Evolutionary conservation across 2,329 filamentous ascomycete genomes (phyloP).

Genomic region (Fusarium annulatum): DNA sequence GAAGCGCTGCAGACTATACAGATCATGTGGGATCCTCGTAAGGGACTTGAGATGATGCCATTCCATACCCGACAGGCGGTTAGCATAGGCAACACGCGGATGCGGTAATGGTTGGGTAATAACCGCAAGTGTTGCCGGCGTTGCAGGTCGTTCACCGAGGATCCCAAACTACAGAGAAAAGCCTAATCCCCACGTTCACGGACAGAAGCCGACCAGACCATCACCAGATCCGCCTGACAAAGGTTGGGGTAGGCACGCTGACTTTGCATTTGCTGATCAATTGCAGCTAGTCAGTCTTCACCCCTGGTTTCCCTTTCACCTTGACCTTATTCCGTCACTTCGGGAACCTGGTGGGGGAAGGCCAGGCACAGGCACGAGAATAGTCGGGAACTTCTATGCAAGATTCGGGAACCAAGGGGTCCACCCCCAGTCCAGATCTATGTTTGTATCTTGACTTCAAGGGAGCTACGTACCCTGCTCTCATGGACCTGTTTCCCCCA

Average conservation of each 20-base stretch:
- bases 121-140: slow-evolving; percentile 17
- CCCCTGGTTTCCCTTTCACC: slow-evolving; percentile 20
- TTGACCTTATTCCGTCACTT: slow-evolving; percentile 21
- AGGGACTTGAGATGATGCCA: slow-evolving; percentile 21
- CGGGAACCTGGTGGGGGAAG: slow-evolving; percentile 2
- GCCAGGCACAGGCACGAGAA: slow-evolving; percentile 32
- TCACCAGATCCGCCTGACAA: slow-evolving; percentile 19
- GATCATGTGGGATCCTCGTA: slow-evolving; percentile 38
- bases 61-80: slow-evolving; percentile 31
- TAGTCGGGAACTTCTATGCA: slow-evolving; percentile 27
- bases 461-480: slow-evolving; percentile 2
- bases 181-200: slow-evolving; percentile 14
- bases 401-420: slow-evolving; percentile 37
- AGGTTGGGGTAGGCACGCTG: slow-evolving; percentile 7
- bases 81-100: slow-evolving; percentile 44
- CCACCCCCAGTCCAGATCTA: slow-evolving; percentile 38
- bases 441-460: slow-evolving; percentile 18
- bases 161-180: not conserved
- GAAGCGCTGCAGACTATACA: slow-evolving; percentile 36
- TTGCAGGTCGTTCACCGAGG: slow-evolving; percentile 17
- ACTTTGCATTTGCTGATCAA: slow-evolving; percentile 23
- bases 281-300: slow-evolving; percentile 8
- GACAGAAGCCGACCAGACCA: slow-evolving; percentile 28
- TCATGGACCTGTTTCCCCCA: not conserved
- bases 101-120: slow-evolving; percentile 38